Evolutionary conservation across 768 basidiomycete species (phyloP), one percentile per base, ranked within the genome.

Genomic region (Rhizopogon vesiculosus): DNA sequence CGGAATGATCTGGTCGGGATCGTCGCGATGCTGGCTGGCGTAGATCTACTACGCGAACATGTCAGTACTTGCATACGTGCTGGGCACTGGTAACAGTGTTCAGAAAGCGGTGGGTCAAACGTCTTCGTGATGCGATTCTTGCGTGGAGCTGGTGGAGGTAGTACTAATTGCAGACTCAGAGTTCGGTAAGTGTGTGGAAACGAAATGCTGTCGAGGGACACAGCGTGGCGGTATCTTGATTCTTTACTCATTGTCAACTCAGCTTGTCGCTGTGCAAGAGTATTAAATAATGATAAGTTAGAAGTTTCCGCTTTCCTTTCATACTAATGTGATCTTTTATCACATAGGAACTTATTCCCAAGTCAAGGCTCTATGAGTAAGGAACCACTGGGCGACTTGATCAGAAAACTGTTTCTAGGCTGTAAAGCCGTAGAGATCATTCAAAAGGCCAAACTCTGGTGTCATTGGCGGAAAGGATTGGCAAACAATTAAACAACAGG

Each of bases 321-420:
- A 5, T 33, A 41, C 35, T 29, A 33, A 54, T 46, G n/a, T 13
- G 22, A 5, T 48, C n/a, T n/a, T 45, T 35, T 51, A 64, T 59
- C 60, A 60, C n/a, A n/a, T 59, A 19, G 60, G 58, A 19, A 56
- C 53, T 1, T 58, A 57, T 42, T 63, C 64, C 10, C 62, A 66
- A 35, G 56, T 56, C 28, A 64, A 25, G 53, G 29, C 62, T 66
- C 39, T 66, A 61, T 29, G 57, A 45, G 60, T 54, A 43, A 48
- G 33, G n/a, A 10, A 31, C 19, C 48, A 16, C 18, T 22, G 13
- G 22, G n/a, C 29, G 8, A 29, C 33, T 51, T 28, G 53, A 41
- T 29, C 41, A 19, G 16, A 41, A 28, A 18, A 28, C 29, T 29
- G 22, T 40, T 42, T 56, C n/a, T 12, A 42, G 19, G 25, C 35